Percentiles rank a stretch among this genome's conserved stretches.
phyloP scores from a whole-genome alignment of 2,329 filamentous ascomycete genomes.

The Fusarium xyrophilum region DNA sequence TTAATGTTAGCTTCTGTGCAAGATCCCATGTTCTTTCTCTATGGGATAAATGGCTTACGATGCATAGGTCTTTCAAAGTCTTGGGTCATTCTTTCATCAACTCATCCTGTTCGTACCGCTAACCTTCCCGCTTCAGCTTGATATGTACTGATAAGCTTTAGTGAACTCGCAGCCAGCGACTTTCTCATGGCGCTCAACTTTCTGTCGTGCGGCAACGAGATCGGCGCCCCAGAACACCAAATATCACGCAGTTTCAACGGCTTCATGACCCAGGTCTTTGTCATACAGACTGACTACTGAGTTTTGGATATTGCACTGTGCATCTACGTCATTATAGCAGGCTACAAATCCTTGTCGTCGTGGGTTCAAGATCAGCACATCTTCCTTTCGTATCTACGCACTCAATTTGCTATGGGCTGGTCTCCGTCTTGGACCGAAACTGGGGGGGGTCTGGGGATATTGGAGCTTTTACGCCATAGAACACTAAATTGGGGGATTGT shows the following conservation, averaged over 20 bases:
- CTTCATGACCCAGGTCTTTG: neutral
- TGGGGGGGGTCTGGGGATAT: neutral
- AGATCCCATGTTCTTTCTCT: neutral
- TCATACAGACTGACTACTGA: neutral
- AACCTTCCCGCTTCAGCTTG: rapidly evolving
- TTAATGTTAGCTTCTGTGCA: neutral
- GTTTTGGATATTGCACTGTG: neutral
- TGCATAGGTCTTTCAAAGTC: neutral
- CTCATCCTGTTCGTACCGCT: neutral
- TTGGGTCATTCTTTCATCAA: neutral
- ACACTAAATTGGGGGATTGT: rapidly evolving
- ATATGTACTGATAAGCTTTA: rapidly evolving
- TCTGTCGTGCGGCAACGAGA: neutral
- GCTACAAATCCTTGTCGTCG: neutral
- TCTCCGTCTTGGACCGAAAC: neutral
- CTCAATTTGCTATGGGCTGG: neutral
- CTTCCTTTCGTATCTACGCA: neutral
- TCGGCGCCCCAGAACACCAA: neutral
- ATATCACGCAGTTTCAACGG: neutral
- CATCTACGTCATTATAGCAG: neutral
- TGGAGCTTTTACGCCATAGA: neutral
- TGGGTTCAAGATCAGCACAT: neutral
- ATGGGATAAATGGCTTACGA: neutral
- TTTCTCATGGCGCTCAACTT: neutral
- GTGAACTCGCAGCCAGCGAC: neutral